Evolutionary conservation across 2,329 filamentous ascomycete genomes (phyloP), one percentile per base, ranked within the genome.

Genomic region (Penicillium olsonii): DNA sequence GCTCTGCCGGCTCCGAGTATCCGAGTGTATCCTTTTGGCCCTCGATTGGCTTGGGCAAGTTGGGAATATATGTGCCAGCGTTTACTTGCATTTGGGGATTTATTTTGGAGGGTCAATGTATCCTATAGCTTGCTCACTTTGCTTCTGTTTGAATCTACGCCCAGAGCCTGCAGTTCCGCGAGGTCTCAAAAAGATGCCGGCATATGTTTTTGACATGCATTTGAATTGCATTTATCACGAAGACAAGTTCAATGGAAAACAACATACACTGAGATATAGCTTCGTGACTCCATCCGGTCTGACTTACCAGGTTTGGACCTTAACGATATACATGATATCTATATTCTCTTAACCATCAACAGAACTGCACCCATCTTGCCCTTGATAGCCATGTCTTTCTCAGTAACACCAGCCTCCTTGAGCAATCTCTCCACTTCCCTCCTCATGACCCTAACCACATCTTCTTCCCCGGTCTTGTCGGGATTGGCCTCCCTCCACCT

Each of bases 401-500:
- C 52, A 27, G 60, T 44, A 37, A 61, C 54, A 3, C 53, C 56
- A 9, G 56, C 61, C 33, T 67, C 62, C 7, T 61, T 55, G 40
- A 64, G 45, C 9, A 65, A 46, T 31, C 60, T 54, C 45, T 37
- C 52, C 56, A 46, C 31, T 60, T 54, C 46, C 38, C 52, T 56
- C 10, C 65, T 37, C 17, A 62, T 43, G 19, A 53, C 38, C 37
- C 59, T 62, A 15, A n/a, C 65, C 60, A 57, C 74, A 72, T 24
- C 66, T 5, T 73, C 71, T 1, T 66, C 71, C 5, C 66, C 69
- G 10, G 58, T 58, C 11, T 62, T 42, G 6, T 71, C 65, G 5
- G 68, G 67, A 58, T 76, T 58, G 5, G 68, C 69, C 61, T 70
- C 64, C 41, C 71, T 64, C 75, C 65, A 73, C 15, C 74, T 62